phyloP scores from a whole-genome alignment of 2,329 filamentous ascomycete species.

The Fusarium nanum region DNA sequence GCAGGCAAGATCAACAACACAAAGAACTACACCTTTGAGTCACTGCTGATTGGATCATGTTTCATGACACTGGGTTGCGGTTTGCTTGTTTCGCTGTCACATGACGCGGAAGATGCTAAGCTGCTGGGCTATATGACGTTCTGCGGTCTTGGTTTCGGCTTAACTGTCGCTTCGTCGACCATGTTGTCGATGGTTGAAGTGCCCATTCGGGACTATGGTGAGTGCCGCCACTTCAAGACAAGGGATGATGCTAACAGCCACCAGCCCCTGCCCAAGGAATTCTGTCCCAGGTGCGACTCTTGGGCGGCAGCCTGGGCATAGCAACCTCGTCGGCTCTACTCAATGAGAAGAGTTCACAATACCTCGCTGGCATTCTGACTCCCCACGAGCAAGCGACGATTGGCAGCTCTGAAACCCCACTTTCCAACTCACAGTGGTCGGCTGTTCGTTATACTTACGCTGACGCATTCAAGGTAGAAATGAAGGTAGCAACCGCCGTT shows the following conservation, averaged over 20 bases:
- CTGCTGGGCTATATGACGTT: conserved; percentile 62
- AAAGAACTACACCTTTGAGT: conserved; percentile 58
- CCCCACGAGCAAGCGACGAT: conserved; percentile 47
- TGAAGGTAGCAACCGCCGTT: conserved; percentile 59
- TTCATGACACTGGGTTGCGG: conserved; percentile 61
- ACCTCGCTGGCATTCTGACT: conserved; percentile 47
- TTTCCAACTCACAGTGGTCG: conserved; percentile 48
- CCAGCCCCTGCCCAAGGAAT: conserved; percentile 65
- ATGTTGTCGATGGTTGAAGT: conserved; percentile 59
- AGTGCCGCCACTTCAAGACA: not conserved
- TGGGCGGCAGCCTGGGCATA: conserved; percentile 67
- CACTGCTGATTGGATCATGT: conserved; percentile 55
- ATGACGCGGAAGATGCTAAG: conserved; percentile 55
- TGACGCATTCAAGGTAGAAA: conserved; percentile 59
- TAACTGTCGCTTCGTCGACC: conserved; percentile 61
- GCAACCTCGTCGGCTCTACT: conserved; percentile 63
- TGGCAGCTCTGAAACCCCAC: conserved; percentile 29
- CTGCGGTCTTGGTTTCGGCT: conserved; percentile 64
- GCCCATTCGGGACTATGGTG: conserved; percentile 60
- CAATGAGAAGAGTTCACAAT: conserved; percentile 46
- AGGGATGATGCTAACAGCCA: conserved; percentile 22
- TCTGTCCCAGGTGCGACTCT: conserved; percentile 62
- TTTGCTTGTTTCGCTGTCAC: conserved; percentile 55
- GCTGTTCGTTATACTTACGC: conserved; percentile 56
- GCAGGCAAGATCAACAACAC: conserved; percentile 57